phyloP scores from a whole-genome alignment of 179 eudicot species.

The Beta corolliflora region DNA sequence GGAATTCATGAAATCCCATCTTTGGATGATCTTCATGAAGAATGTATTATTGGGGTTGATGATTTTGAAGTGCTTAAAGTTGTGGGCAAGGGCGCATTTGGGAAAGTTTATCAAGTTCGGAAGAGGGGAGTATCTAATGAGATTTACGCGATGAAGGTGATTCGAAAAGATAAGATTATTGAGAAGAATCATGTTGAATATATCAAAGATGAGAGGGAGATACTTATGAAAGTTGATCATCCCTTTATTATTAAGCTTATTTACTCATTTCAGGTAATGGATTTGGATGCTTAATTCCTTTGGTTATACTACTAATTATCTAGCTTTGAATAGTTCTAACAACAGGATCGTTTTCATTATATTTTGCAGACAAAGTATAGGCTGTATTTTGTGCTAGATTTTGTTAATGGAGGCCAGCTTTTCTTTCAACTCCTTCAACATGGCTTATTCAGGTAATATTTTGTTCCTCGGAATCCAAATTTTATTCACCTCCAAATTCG shows the following conservation, averaged over 20 bases:
- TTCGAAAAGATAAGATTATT: slow-evolving; percentile 69
- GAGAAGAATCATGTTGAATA: slow-evolving; percentile 72
- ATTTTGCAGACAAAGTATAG: slow-evolving; percentile 69
- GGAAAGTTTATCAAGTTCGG: slow-evolving; percentile 69
- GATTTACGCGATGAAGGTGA: slow-evolving; percentile 81
- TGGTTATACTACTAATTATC: not conserved
- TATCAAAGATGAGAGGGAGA: slow-evolving; percentile 70
- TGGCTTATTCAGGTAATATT: slow-evolving; percentile 66
- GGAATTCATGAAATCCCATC: not conserved
- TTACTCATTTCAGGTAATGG: slow-evolving; percentile 66
- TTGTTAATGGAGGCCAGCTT: slow-evolving; percentile 75
- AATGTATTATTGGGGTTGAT: slow-evolving; percentile 37
- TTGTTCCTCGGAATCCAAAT: slow-evolving; percentile 24
- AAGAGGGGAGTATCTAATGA: slow-evolving; percentile 53
- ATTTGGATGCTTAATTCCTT: not conserved
- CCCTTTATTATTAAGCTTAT: slow-evolving; percentile 73
- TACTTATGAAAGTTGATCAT: slow-evolving; percentile 63
- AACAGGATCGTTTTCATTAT: not conserved
- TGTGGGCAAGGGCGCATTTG: slow-evolving; percentile 80
- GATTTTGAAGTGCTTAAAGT: slow-evolving; percentile 74
- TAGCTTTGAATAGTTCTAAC: not conserved
- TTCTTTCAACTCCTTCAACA: slow-evolving; percentile 73
- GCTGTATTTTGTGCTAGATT: slow-evolving; percentile 74
- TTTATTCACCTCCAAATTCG: too few species aligned
- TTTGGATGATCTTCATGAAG: not conserved